Conservation (phyloP, 2,329 filamentous ascomycete genomes). For the Tolypocladium guangdongense region DNA sequence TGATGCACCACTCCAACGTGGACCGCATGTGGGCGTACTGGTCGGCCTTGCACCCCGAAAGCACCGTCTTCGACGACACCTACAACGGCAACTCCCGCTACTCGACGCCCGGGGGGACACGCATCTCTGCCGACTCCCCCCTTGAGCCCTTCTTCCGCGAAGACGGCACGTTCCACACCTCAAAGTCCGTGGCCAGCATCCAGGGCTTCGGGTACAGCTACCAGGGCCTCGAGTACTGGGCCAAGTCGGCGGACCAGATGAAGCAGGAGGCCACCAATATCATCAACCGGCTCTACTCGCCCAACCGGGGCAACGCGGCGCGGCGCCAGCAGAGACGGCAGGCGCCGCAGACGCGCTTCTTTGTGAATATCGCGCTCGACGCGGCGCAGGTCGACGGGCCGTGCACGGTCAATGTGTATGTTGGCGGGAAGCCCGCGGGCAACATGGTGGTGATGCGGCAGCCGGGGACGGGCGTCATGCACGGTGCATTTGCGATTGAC, state of each 20-base stretch:
- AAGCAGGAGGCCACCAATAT: conserved; percentile 16
- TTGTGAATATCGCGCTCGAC: conserved; percentile 22
- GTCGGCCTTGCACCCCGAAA: conserved; percentile 29
- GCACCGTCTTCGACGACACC: conserved; percentile 21
- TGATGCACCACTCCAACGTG: conserved; percentile 45
- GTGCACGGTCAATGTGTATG: conserved; percentile 21
- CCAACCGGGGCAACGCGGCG: background rate
- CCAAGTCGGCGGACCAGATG: conserved; percentile 18
- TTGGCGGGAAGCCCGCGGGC: conserved; percentile 20
- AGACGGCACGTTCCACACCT: conserved; percentile 30
- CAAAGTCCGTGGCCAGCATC: conserved; percentile 19
- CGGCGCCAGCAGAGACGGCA: background rate
- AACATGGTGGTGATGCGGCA: conserved; percentile 25
- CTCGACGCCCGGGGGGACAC: conserved; percentile 26
- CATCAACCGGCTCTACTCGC: conserved; percentile 23
- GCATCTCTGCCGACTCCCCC: conserved; percentile 31
- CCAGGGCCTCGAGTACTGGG: conserved; percentile 23
- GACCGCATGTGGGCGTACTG: conserved; percentile 53
- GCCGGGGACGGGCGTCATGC: conserved; percentile 18
- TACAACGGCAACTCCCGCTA: conserved; percentile 26
- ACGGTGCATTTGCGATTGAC: conserved; percentile 28
- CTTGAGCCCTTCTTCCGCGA: conserved; percentile 39
- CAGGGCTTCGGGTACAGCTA: conserved; percentile 28
- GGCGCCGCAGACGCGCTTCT: conserved; percentile 18
- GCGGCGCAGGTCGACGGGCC: conserved; percentile 24